Conservation (phyloP, 768 basidiomycete genomes). For the Boletus subparvulus region DNA sequence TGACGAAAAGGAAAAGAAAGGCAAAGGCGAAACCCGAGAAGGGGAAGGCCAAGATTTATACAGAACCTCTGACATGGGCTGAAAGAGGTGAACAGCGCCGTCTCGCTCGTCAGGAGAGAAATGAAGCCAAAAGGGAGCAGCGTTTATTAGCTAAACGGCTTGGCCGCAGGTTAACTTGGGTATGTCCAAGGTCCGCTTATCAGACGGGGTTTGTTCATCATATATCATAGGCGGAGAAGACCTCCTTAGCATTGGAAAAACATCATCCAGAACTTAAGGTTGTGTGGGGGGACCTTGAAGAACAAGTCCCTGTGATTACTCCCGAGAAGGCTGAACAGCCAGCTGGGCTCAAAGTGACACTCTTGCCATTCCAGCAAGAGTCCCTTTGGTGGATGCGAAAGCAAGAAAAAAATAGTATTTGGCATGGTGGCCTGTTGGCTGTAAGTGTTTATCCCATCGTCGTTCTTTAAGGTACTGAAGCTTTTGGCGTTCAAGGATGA, state of each 20-base stretch:
- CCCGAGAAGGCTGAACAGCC: constrained; percentile 81
- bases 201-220: background rate
- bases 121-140: constrained; percentile 47
- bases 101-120: constrained; percentile 21
- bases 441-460: constrained; percentile 42
- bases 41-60: constrained; percentile 2
- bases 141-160: constrained; percentile 50
- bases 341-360: constrained; percentile 72
- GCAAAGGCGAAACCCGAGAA: constrained; percentile 28
- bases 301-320: constrained; percentile 53
- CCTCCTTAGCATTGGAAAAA: constrained; percentile 56
- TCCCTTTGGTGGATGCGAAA: constrained; percentile 94
- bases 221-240: constrained; percentile 64
- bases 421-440: constrained; percentile 91
- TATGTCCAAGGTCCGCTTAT: constrained; percentile 35
- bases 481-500: constrained; percentile 56
- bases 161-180: constrained; percentile 73
- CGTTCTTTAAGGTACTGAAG: constrained; percentile 6
- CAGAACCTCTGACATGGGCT: constrained; percentile 5
- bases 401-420: constrained; percentile 76
- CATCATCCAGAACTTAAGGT: constrained; percentile 79
- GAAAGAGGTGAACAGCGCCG: constrained; percentile 12
- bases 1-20: constrained; percentile 35
- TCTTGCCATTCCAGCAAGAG: constrained; percentile 95
- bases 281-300: constrained; percentile 86